These are phyloP conservation scores for Cutaneotrichosporon mucoides DNA, from an alignment of 1,284 basidiomycete genomes.

Conservation along the genomic window DNA sequence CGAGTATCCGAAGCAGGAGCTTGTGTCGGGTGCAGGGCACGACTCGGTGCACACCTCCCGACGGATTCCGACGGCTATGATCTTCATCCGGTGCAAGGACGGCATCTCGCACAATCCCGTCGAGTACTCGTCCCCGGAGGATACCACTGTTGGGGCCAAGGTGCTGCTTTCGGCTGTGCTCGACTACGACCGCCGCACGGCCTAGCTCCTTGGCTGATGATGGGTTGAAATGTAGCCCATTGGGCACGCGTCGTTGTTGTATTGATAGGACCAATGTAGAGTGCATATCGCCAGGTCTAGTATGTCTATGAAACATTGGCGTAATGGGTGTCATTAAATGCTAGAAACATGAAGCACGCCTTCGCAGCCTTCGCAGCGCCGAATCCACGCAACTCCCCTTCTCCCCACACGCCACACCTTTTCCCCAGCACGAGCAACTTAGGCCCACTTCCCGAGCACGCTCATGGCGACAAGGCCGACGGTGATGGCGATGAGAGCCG, in stretches of 20 bases:
- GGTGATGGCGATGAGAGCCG: conserved; percentile 26
- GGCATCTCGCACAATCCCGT: conserved; percentile 28
- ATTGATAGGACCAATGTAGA: too few species aligned
- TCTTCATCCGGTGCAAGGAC: conserved; percentile 31
- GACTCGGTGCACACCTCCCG: conserved; percentile 12
- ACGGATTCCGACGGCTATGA: conserved; percentile 30
- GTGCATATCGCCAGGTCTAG: too few species aligned
- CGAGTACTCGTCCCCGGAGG: conserved; percentile 27
- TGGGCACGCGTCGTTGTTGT: too few species aligned
- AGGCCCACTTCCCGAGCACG: conserved; percentile 48
- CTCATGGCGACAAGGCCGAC: conserved; percentile 41
- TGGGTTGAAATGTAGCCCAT: too few species aligned
- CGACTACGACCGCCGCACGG: conserved; percentile 7
- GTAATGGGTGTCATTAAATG: too few species aligned
- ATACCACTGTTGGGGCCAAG: conserved; percentile 14
- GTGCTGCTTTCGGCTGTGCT: conserved; percentile 21
- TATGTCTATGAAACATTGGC: too few species aligned
- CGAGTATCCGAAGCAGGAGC: neutral
- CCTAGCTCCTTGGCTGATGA: too few species aligned
- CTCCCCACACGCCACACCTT: too few species aligned
- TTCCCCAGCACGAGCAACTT: neutral
- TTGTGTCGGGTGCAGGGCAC: conserved; percentile 26
- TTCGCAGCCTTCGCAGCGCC: too few species aligned
- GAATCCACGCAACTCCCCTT: too few species aligned
- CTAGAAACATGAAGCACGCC: too few species aligned